Evolutionary conservation across 208 protist genomes (phyloP), one percentile per base, ranked within the genome.

Genomic region (Crithidia brevicula): DNA sequence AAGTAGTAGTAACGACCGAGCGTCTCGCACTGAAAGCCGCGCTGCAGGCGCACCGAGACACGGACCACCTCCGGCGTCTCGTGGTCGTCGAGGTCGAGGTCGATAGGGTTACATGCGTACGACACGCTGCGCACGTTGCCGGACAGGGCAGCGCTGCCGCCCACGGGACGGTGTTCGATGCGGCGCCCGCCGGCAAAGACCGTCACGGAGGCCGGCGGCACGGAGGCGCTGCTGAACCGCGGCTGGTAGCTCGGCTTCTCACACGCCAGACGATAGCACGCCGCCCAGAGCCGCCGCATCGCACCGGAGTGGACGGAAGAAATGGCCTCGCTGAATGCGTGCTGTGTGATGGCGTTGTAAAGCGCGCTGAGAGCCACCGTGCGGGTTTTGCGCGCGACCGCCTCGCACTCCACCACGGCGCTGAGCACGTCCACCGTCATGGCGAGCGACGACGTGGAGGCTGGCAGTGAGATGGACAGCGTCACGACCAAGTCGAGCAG

Each of bases 1-100:
- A 93, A 82, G 66, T 86, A 81, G 56, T 96, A 96, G 49, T 83
- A 89, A 15, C 86, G 80, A 18, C 87, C 88, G 31, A 96, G 77
- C 25, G 87, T 85, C 57, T 92, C 86, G 49, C 78, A 80, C 23
- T 52, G 56, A 54, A 81, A 82, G 34, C 72, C 73, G 22, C 90
- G 87, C 52, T 90, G 81, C 6, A 96, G 10, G 27, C 86, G 80
- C 28, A 85, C 81, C 31, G 86, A 88, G 54, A 92, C 89, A 15
- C 81, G 81, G 1, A 95, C 81, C n/a, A 79, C 52, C 16, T 95
- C 83, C 9, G 85, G 81, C n/a, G 73, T 66, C 23, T 36, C 22
- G 15, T 72, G 84, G 54, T 84, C 85, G 38, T 87, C 77, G 23
- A 95, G 47, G 18, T 73, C 70, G 50, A 94, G 47, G 18, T 73